A percentile compares a stretch with the other conserved stretches of the same genome.
Conservation (phyloP, 495 filamentous ascomycete species). For the Amniculicola lignicola region DNA sequence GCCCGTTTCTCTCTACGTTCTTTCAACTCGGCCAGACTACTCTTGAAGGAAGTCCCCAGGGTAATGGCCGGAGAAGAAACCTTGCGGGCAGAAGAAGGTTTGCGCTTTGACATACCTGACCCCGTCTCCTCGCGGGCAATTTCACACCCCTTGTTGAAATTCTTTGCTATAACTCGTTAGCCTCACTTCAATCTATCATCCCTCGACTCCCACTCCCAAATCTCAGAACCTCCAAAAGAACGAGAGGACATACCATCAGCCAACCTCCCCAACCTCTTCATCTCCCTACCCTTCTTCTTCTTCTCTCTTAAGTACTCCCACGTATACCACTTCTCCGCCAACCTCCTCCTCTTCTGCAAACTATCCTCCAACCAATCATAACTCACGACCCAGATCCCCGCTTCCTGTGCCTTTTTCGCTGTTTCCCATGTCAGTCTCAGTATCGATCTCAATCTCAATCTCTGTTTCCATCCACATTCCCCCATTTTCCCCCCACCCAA, state of each 20-base stretch:
- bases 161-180: slow-evolving; percentile 7
- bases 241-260: slow-evolving; percentile 17
- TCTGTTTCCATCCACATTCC: neutral
- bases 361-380: slow-evolving; percentile 63
- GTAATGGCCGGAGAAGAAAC: slow-evolving; percentile 1
- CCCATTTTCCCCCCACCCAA: neutral
- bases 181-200: neutral
- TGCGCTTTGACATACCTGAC: slow-evolving; percentile 19
- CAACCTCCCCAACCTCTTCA: slow-evolving; percentile 9
- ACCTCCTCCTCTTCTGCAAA: slow-evolving; percentile 40
- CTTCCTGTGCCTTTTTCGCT: slow-evolving; percentile 40
- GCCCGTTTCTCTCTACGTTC: too few species aligned
- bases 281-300: slow-evolving; percentile 37
- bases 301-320: slow-evolving; percentile 40
- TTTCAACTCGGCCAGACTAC: neutral
- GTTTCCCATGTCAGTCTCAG: neutral
- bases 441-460: neutral
- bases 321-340: slow-evolving; percentile 49
- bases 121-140: slow-evolving; percentile 9
- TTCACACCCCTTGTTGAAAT: slow-evolving; percentile 15
- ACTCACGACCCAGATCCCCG: slow-evolving; percentile 52
- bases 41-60: neutral
- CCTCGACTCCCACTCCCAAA: neutral
- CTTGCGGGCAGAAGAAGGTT: neutral
- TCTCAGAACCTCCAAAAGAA: neutral